Evolutionary conservation across 345 rosid species (phyloP).

Genomic region (Leavenworthia alabamica): DNA sequence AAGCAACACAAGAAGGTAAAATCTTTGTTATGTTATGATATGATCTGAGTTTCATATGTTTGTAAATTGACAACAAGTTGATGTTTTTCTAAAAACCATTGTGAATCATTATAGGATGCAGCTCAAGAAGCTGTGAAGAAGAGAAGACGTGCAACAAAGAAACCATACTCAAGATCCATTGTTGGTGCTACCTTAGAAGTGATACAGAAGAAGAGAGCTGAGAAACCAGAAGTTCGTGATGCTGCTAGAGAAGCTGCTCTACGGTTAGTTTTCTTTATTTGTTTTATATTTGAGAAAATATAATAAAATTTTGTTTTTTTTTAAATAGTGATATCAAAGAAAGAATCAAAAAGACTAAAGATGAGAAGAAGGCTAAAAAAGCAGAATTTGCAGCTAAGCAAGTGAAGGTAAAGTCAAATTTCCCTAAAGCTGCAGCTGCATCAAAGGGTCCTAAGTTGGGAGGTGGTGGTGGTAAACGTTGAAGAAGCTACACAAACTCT

Average conservation of each 20-base stretch:
- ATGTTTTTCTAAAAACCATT: too few species aligned
- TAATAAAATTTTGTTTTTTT: too few species aligned
- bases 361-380: conserved; percentile 37
- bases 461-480: conserved; percentile 42
- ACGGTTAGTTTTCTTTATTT: conserved; percentile 47
- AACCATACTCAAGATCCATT: conserved; percentile 75
- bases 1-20: conserved; percentile 76
- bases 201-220: conserved; percentile 67
- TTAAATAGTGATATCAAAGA: too few species aligned
- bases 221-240: conserved; percentile 81
- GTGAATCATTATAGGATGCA: conserved; percentile 51
- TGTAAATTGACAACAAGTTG: too few species aligned
- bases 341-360: conserved; percentile 35
- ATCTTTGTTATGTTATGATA: too few species aligned
- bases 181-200: conserved; percentile 76
- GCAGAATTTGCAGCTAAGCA: conserved; percentile 31
- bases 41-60: too few species aligned
- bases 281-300: too few species aligned
- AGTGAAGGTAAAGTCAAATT: conserved; percentile 25
- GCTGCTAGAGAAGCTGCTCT: conserved; percentile 75
- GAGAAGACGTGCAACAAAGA: conserved; percentile 57
- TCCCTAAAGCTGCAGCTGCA: conserved; percentile 33
- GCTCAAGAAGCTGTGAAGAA: conserved; percentile 69
- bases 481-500: background rate
- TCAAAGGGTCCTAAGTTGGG: conserved; percentile 31